phyloP scores from a whole-genome alignment of 73 alveolate genomes.

The Uronychia setigera region DNA sequence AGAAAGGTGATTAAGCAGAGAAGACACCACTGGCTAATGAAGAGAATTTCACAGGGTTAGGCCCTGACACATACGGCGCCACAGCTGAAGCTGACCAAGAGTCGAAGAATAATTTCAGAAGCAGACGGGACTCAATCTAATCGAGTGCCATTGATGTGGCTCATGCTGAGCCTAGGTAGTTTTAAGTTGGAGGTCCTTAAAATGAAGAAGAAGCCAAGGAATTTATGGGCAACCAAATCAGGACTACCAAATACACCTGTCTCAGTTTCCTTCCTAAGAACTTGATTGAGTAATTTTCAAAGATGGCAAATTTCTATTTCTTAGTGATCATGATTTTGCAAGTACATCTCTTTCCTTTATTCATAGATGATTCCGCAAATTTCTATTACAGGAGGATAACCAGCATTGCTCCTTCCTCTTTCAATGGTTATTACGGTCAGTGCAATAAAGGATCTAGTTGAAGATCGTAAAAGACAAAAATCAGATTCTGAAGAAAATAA shows the following conservation, averaged over 20 bases:
- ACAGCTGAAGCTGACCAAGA: too few relatives aligned
- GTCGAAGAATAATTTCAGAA: too few relatives aligned
- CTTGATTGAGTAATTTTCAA: conserved; percentile 77
- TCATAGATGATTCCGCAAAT: conserved; percentile 78
- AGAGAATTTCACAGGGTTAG: too few relatives aligned
- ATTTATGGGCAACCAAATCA: conserved; percentile 16
- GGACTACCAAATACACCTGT: conserved; percentile 66
- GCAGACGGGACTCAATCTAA: too few relatives aligned
- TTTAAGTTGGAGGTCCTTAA: too few relatives aligned
- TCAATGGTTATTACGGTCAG: conserved; percentile 74
- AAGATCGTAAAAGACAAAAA: conserved; percentile 81
- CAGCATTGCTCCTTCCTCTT: conserved; percentile 84
- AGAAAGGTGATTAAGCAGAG: too few relatives aligned
- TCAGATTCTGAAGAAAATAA: conserved; percentile 81
- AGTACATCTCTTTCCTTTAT: too few relatives aligned
- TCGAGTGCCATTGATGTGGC: too few relatives aligned
- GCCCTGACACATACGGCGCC: too few relatives aligned
- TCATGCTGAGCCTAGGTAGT: too few relatives aligned
- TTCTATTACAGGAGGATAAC: conserved; percentile 82
- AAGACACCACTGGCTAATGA: too few relatives aligned
- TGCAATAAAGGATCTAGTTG: conserved; percentile 90
- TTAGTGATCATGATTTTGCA: conserved; percentile 66
- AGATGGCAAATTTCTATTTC: conserved; percentile 75
- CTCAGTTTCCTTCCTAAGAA: conserved; percentile 65
- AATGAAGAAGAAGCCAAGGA: too few relatives aligned